Evolutionary conservation across 768 basidiomycete genomes (phyloP), one percentile per base, ranked within the genome.

Genomic region (Kwoniella bestiolae): DNA sequence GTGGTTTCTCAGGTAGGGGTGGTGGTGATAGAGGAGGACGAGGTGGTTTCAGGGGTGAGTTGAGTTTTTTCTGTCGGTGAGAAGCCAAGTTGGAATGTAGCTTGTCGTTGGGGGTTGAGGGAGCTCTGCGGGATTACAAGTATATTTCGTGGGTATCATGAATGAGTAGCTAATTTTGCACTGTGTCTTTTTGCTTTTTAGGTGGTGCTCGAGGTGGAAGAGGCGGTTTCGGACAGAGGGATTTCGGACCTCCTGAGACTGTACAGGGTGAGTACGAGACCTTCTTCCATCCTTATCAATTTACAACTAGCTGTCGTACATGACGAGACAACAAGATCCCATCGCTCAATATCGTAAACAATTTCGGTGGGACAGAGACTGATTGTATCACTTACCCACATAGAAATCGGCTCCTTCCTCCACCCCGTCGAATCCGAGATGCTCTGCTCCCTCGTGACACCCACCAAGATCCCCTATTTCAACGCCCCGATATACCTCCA

Each of bases 371-470:
- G 12, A 7, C 14, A 11, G 23, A 25, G 9, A 49, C 47, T 16
- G 14, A 49, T n/a, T 16, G 47, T 18, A 49, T n/a, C 47, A 50
- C 23, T 26, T 23, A 50, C 47, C 25, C 18, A 50, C 47, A 11
- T 23, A 96, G 94, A 96, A 84, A 89, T 95, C 84, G 94, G 94
- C 62, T 83, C 89, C 1, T 96, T 98, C 80, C 79, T 93, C 32
- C 96, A 98, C 79, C 90, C 94, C 14, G 95, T 98, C 44, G 95
- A 99, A 83, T 92, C 92, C 65, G 94, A 99, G 80, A 98, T 99
- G 95, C 85, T 99, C 56, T 99, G 96, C 81, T 85, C 88, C 6
- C 92, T 94, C 3, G 82, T 87, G 21, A 86, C 92, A 78, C 82
- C 89, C 2, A 89, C 94, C 82, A 95, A 91, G 84, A 93, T 99